phyloP scores from a whole-genome alignment of 2,329 filamentous ascomycete species.

The Neocatenulostroma microsporum region DNA sequence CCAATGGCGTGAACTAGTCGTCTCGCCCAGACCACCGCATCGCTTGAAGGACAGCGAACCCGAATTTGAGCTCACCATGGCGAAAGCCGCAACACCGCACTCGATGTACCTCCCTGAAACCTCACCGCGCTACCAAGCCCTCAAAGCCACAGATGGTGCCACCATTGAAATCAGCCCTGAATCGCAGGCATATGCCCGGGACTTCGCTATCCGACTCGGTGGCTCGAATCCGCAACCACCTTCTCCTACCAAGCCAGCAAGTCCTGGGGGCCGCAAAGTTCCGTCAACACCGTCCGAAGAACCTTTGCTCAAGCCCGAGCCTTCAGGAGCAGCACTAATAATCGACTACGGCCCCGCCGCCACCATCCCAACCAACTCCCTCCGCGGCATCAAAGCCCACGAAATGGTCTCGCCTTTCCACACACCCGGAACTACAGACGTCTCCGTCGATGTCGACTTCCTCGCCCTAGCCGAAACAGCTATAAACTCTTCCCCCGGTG shows the following conservation, averaged over 20 bases:
- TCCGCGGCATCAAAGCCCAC: conserved; percentile 81
- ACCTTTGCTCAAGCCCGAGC: conserved; percentile 46
- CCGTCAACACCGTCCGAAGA: conserved; percentile 11
- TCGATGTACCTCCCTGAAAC: conserved; percentile 76
- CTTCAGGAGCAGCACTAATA: conserved; percentile 84
- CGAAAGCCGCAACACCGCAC: conserved; percentile 68
- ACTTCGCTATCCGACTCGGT: conserved; percentile 80
- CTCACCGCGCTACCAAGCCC: conserved; percentile 67
- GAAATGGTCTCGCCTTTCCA: conserved; percentile 69
- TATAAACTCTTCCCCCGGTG: conserved; percentile 61
- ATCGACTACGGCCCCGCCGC: conserved; percentile 83
- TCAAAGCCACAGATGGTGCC: conserved; percentile 60
- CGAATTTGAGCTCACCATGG: conserved; percentile 81
- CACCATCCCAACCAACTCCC: conserved; percentile 76
- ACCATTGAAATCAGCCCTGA: conserved; percentile 89
- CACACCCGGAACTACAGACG: conserved; percentile 72
- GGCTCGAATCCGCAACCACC: conserved; percentile 40
- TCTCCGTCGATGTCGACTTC: conserved; percentile 93
- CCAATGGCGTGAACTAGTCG: conserved; percentile 78
- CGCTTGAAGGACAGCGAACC: conserved; percentile 47
- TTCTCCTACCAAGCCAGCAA: conserved; percentile 13
- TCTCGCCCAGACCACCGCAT: conserved; percentile 52
- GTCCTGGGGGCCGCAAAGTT: conserved; percentile 16
- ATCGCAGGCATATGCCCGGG: conserved; percentile 66
- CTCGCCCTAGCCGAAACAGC: conserved; percentile 76